These are phyloP conservation scores for Globisporangium splendens DNA, from an alignment of 352 stramenopile species.

Conservation along the genomic window DNA sequence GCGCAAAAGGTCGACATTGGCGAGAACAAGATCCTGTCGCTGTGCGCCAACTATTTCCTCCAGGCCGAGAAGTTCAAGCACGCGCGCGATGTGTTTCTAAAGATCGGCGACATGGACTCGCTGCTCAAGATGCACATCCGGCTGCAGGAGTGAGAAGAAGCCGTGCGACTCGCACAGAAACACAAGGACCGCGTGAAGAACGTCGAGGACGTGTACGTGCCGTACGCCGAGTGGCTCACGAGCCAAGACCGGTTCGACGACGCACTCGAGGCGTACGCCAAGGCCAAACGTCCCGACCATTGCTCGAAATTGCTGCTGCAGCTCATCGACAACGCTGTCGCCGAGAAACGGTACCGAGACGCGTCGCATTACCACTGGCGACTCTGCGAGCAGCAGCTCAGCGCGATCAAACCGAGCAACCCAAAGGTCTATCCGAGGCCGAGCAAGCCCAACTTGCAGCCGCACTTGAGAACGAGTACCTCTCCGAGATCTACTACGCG, in stretches of 20 bases:
- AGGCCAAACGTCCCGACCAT: constrained; percentile 77
- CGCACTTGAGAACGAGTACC: constrained; percentile 61
- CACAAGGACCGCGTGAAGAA: constrained; percentile 76
- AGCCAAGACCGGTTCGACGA: constrained; percentile 91
- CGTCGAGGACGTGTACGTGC: constrained; percentile 88
- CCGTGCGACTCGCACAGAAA: constrained; percentile 85
- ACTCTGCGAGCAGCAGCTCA: constrained; percentile 82
- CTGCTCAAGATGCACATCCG: constrained; percentile 90
- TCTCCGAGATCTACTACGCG: constrained; percentile 91
- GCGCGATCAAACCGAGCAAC: constrained; percentile 24
- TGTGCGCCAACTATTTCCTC: constrained; percentile 64
- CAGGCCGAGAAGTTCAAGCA: constrained; percentile 75
- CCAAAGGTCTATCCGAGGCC: constrained; percentile 16
- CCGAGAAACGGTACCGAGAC: constrained; percentile 85
- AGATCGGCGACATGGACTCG: constrained; percentile 75
- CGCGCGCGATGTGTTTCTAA: constrained; percentile 76
- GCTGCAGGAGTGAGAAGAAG: constrained; percentile 90
- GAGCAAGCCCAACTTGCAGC: constrained; percentile 25
- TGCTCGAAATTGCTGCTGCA: constrained; percentile 81
- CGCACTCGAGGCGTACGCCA: constrained; percentile 88
- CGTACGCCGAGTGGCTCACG: constrained; percentile 92
- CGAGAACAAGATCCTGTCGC: constrained; percentile 40
- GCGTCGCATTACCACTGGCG: constrained; percentile 93
- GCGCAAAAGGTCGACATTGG: constrained; percentile 51
- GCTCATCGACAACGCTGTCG: constrained; percentile 88